Conservation (phyloP, 805 yeast genomes). For the Pichia membranifaciens region DNA sequence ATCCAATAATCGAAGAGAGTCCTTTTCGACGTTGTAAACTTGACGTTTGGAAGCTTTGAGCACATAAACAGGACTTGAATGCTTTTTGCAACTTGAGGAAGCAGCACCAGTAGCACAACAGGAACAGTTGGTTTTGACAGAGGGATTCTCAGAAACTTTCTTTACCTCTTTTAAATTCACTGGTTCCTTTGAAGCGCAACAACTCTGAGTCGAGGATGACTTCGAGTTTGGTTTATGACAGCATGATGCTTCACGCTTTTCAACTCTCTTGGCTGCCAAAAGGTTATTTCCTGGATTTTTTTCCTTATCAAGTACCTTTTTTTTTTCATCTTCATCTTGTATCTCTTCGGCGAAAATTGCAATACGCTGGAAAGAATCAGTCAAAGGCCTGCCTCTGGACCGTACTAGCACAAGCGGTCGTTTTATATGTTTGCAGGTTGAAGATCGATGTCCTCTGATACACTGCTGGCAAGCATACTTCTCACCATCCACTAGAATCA, state of each 20-base stretch:
- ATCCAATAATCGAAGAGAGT: conserved; percentile 28
- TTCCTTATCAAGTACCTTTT: conserved; percentile 1
- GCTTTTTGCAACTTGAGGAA: conserved; percentile 6
- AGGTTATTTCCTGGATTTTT: not conserved
- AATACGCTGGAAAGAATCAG: conserved; percentile 50
- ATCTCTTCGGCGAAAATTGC: conserved; percentile 49
- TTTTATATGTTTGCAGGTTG: conserved; percentile 74
- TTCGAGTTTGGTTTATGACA: not conserved
- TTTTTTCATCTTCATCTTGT: conserved; percentile 4
- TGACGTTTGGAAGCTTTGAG: conserved; percentile 32
- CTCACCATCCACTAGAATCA: conserved; percentile 70
- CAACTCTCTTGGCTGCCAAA: conserved; percentile 2
- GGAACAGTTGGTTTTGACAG: not conserved
- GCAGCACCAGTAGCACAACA: conserved; percentile 1
- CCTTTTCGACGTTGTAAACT: conserved; percentile 32
- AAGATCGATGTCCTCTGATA: conserved; percentile 88
- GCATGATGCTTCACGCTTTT: not conserved
- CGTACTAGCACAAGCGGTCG: conserved; percentile 82
- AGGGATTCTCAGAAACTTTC: too few species aligned
- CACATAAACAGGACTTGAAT: conserved; percentile 25
- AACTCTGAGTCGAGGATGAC: not conserved
- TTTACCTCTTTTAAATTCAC: too few species aligned
- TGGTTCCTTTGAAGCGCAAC: not conserved
- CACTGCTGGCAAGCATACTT: conserved; percentile 84
- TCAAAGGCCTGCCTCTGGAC: conserved; percentile 80